Percentiles rank a stretch among this genome's conserved stretches.
Conservation (phyloP, 306 rosid species). For the Prunus kanzakura region DNA sequence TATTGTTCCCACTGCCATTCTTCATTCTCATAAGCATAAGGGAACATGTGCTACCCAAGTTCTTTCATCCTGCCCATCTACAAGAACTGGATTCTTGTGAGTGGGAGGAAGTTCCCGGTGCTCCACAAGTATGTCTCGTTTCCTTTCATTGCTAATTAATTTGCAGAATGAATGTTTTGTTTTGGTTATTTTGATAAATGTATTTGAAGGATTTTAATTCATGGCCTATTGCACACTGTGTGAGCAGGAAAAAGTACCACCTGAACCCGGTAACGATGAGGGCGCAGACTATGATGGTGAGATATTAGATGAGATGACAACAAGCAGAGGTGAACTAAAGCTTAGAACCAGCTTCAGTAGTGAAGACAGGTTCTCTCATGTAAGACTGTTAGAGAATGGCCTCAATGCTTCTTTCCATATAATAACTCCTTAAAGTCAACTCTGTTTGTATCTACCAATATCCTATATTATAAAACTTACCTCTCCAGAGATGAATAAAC, state of each 20-base stretch:
- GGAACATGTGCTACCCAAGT: constrained; percentile 35
- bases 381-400: constrained; percentile 11
- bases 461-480: no score
- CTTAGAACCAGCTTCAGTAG: constrained; percentile 55
- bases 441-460: no score
- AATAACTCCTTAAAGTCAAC: no score
- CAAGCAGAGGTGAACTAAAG: constrained; percentile 81
- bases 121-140: constrained; percentile 28
- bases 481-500: no score
- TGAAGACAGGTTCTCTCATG: constrained; percentile 52
- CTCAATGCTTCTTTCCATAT: no score
- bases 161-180: not conserved
- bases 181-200: not conserved
- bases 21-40: constrained; percentile 44
- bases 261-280: constrained; percentile 27
- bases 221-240: not conserved
- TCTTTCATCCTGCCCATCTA: constrained; percentile 37
- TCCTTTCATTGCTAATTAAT: not conserved
- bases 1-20: constrained; percentile 51
- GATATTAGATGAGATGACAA: constrained; percentile 81
- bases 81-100: constrained; percentile 46
- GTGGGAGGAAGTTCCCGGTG: constrained; percentile 38
- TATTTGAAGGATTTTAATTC: not conserved
- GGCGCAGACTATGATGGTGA: constrained; percentile 60
- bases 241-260: constrained; percentile 51